Conservation (phyloP, 2,329 filamentous ascomycete species). For the Pseudogymnoascus destructans region DNA sequence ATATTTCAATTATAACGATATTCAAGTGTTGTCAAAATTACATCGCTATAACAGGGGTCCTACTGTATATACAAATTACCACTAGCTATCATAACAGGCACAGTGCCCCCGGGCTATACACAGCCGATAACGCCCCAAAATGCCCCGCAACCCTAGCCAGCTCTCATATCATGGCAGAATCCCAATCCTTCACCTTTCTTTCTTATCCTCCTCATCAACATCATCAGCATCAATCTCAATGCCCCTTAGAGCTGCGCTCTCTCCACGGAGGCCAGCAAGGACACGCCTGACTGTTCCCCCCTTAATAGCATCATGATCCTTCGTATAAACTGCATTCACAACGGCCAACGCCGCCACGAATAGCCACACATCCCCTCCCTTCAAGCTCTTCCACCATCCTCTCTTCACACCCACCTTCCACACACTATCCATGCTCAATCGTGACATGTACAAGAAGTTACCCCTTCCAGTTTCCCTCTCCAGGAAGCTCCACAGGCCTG, state of each 20-base stretch:
- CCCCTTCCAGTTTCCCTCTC: slow-evolving; percentile 50
- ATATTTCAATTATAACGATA: too few species aligned
- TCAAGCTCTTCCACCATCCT: slow-evolving; percentile 72
- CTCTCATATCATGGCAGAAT: not conserved
- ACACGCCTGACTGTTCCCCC: slow-evolving; percentile 20
- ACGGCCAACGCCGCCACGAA: slow-evolving; percentile 70
- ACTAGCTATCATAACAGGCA: not conserved
- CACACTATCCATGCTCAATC: slow-evolving; percentile 65
- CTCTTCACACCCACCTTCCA: slow-evolving; percentile 94
- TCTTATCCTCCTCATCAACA: slow-evolving; percentile 3
- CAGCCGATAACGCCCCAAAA: slow-evolving; percentile 4
- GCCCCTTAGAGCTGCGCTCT: slow-evolving; percentile 15
- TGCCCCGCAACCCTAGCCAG: not conserved
- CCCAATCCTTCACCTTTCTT: not conserved
- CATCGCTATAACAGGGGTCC: too few species aligned
- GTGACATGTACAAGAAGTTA: slow-evolving; percentile 66
- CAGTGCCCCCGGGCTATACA: not conserved
- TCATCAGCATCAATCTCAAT: not conserved
- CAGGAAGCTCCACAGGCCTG: slow-evolving; percentile 73
- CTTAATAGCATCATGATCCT: slow-evolving; percentile 20
- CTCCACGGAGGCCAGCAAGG: slow-evolving; percentile 21
- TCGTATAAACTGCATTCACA: slow-evolving; percentile 49
- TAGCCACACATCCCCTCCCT: slow-evolving; percentile 71
- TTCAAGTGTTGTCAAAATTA: too few species aligned
- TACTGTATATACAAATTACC: slow-evolving; percentile 5